phyloP scores from a whole-genome alignment of 2,329 filamentous ascomycete genomes.

The Trichoderma sp. region DNA sequence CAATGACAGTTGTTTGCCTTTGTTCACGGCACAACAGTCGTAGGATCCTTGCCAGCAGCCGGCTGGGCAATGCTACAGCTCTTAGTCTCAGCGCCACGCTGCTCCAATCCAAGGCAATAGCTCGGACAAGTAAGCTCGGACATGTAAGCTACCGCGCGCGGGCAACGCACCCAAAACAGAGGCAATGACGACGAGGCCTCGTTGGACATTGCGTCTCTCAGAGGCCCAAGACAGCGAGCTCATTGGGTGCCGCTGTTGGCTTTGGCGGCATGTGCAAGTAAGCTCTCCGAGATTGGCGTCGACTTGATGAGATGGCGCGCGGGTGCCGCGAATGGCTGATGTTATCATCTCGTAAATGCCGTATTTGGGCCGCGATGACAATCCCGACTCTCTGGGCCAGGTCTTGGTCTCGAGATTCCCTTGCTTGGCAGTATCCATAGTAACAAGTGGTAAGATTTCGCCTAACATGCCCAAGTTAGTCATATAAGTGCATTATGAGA shows the following conservation, averaged over 20 bases:
- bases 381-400: background rate
- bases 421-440: background rate
- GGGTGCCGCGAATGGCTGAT: background rate
- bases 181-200: background rate
- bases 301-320: background rate
- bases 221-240: background rate
- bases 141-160: conserved; percentile 4
- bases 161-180: background rate
- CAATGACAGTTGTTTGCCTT: background rate
- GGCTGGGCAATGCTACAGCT: background rate
- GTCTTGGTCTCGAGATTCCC: background rate
- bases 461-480: background rate
- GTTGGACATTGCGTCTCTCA: background rate
- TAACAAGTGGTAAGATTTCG: background rate
- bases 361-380: background rate
- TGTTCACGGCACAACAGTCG: background rate
- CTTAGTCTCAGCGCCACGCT: conserved; percentile 8
- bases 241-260: background rate
- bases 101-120: background rate
- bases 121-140: background rate
- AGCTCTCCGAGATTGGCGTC: background rate
- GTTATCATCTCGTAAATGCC: background rate
- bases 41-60: conserved; percentile 4
- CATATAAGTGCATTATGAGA: background rate
- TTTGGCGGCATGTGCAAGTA: background rate